phyloP scores from a whole-genome alignment of 1,139 yeast genomes.

The Scheffersomyces cryptocercus region DNA sequence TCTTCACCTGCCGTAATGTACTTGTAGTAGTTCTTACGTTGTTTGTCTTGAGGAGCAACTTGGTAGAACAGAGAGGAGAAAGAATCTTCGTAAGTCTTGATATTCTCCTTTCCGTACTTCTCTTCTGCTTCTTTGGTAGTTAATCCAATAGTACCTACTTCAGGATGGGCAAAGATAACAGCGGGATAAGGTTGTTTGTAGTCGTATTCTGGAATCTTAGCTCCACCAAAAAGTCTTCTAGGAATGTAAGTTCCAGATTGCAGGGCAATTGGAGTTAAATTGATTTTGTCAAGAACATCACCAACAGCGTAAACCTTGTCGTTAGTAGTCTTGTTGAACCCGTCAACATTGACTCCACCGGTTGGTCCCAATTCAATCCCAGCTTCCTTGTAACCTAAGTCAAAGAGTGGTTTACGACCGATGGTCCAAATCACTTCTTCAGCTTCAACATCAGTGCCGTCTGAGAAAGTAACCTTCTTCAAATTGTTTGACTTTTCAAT shows the following conservation, averaged over 20 bases:
- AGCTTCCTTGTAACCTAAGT: conserved; percentile 1
- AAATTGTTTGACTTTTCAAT: neutral
- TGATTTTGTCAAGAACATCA: conserved; percentile 1
- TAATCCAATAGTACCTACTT: neutral
- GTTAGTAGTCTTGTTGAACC: conserved; percentile 1
- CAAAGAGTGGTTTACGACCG: conserved; percentile 1
- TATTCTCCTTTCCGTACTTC: neutral
- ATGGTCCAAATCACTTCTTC: conserved; percentile 3
- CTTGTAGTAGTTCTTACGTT: neutral
- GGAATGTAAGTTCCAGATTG: neutral
- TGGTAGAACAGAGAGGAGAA: neutral
- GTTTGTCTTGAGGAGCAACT: conserved; percentile 1
- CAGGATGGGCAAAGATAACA: conserved; percentile 1
- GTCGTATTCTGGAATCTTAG: neutral
- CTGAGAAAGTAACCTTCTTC: conserved; percentile 1
- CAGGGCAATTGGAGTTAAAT: neutral
- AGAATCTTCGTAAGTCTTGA: neutral
- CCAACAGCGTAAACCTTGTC: conserved; percentile 2
- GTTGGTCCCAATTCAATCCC: conserved; percentile 1
- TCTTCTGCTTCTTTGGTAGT: neutral
- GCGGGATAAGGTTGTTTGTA: neutral
- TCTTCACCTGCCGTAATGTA: neutral
- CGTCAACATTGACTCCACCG: conserved; percentile 1
- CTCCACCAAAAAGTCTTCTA: neutral
- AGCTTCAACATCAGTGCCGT: neutral